Conservation (phyloP, 2,329 filamentous ascomycete genomes). For the Fusarium succisae region DNA sequence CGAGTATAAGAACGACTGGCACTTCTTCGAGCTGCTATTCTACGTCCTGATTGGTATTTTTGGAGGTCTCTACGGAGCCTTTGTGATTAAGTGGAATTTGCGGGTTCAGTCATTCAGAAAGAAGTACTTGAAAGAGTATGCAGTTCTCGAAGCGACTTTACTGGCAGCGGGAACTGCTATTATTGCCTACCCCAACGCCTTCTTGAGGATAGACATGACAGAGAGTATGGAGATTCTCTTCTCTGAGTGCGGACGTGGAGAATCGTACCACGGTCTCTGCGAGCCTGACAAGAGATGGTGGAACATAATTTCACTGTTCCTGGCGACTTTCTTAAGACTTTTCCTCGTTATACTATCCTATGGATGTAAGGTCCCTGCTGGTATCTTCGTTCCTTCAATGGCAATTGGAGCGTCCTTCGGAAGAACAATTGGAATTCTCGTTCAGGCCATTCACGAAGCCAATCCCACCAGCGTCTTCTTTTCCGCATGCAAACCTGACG, state of each 20-base stretch:
- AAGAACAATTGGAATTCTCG: conserved; percentile 91
- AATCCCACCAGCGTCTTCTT: conserved; percentile 88
- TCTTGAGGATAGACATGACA: conserved; percentile 96
- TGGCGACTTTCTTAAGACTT: conserved; percentile 83
- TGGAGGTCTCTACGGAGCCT: conserved; percentile 92
- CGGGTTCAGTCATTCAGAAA: conserved; percentile 92
- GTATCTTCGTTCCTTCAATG: conserved; percentile 99
- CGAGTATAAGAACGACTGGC: conserved; percentile 93
- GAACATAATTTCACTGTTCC: conserved; percentile 79
- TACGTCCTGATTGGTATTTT: conserved; percentile 93
- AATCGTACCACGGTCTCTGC: conserved; percentile 91
- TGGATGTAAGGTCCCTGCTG: conserved; percentile 96
- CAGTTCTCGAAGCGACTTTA: conserved; percentile 85
- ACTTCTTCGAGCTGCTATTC: conserved; percentile 95
- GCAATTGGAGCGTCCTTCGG: conserved; percentile 95
- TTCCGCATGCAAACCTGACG: conserved; percentile 85
- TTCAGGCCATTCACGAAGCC: conserved; percentile 86
- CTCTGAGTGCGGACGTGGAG: conserved; percentile 86
- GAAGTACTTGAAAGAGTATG: conserved; percentile 85
- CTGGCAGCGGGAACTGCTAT: conserved; percentile 86
- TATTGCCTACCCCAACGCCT: conserved; percentile 96
- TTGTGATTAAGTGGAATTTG: conserved; percentile 98
- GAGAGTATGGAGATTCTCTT: conserved; percentile 99
- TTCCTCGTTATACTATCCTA: conserved; percentile 95
- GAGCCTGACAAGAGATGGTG: conserved; percentile 77